Evolutionary conservation across 2,329 filamentous ascomycete genomes (phyloP), one percentile per base, ranked within the genome.

Genomic region (Apiospora phragmitis): DNA sequence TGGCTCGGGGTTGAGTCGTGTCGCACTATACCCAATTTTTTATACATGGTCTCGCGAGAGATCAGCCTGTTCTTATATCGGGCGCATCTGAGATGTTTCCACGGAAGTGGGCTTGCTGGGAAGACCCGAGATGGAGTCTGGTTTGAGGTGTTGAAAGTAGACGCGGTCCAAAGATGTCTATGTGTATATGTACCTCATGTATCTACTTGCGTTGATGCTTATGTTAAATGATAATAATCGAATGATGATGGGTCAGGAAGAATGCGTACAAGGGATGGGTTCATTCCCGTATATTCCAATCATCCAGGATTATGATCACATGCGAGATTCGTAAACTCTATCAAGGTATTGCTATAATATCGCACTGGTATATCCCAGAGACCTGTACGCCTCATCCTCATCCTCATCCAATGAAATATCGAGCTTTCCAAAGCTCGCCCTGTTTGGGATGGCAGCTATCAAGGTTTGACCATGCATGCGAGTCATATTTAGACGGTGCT

Each of bases 1-100:
- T 62, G 55, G 55, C 55, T 62, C 55, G 55, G 51, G 32, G 55
- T 62, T 62, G 55, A 62, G 55, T 62, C 55, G 9, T 62, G 32
- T 38, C 38, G 32, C 55, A 38, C 55, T 62, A 62, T 62, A 62
- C 55, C 55, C 55, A 62, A 47, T 47, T 47, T 62, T 35, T 62
- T 59, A 38, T 62, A 18, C 55, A 38, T 62, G 55, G 55, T 62
- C 55, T 12, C 32, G 55, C 21, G 18, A 62, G 55, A 62, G 55
- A 38, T 12, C 32, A 62, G 21, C 32, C 55, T 38, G 49, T 38
- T 62, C 32, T 62, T 38, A 62, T 38, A 62, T n/a, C 55, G 38
- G 55, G 55, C 55, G 55, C 55, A 62, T 62, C 55, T 38, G 55
- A n/a, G 55, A 62, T 62, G 55, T 62, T 62, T n/a, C 55, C 55